Percentiles rank a stretch among this genome's conserved stretches.
Conservation (phyloP, 129 eudicot species). For the sunflower (Helianthus annuus) region HanXRQr2.0-SUNRISE NC_035440.2:111131599-111132098, state of each 20-base stretch:
- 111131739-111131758: neutral
- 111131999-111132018: slow-evolving; percentile 56
- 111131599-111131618: neutral
- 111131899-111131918: neutral
- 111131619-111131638: slow-evolving; percentile 7
- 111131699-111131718: slow-evolving; percentile 89
- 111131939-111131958: slow-evolving; percentile 20
- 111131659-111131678: slow-evolving; percentile 97
- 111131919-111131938: slow-evolving; percentile 43
- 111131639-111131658: neutral
- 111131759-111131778: neutral
- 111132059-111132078: too few relatives aligned
- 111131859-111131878: neutral
- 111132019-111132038: slow-evolving; percentile 2
- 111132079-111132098: too few relatives aligned
- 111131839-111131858: neutral
- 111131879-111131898: neutral
- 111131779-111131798: neutral
- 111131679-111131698: slow-evolving; percentile 85
- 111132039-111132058: too few relatives aligned
- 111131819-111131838: too few relatives aligned
- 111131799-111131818: neutral
- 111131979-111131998: slow-evolving; percentile 79
- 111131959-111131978: slow-evolving; percentile 81
- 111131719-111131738: neutral